Evolutionary conservation across 768 basidiomycete species (phyloP).

Genomic region (Podaxis sp.): DNA sequence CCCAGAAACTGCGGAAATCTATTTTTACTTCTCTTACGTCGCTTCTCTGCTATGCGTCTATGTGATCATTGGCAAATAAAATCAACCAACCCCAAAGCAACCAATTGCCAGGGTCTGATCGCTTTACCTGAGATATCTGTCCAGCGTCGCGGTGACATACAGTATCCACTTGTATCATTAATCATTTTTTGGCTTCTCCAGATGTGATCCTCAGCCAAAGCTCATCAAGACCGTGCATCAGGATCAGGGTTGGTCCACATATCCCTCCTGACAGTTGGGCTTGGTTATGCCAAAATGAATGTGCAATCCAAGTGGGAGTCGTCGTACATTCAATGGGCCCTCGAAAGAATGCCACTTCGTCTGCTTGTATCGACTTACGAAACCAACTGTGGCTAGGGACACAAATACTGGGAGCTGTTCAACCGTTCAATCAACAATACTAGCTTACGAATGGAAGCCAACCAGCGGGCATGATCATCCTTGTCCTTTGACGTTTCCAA

Average conservation of each 20-base stretch:
- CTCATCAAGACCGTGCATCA: no score
- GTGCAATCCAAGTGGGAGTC: neutral
- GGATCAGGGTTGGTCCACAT: no score
- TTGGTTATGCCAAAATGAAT: no score
- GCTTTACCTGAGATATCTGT: neutral
- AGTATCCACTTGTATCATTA: conserved; percentile 6
- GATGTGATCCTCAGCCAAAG: neutral
- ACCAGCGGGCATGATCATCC: neutral
- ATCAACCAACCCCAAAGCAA: neutral
- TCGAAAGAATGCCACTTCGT: neutral
- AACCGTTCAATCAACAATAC: neutral
- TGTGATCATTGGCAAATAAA: neutral
- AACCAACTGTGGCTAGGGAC: neutral
- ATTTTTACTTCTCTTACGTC: neutral
- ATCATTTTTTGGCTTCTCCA: neutral
- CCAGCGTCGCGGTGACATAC: conserved; percentile 8
- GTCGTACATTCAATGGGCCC: neutral
- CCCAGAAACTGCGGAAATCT: conserved; percentile 6
- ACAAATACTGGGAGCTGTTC: neutral
- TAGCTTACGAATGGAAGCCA: neutral
- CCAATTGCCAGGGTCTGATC: neutral
- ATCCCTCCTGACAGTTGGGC: no score
- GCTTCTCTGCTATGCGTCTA: neutral
- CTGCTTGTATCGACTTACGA: neutral
- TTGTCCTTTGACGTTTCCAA: conserved; percentile 3